phyloP scores from a whole-genome alignment of 2,329 filamentous ascomycete genomes.

The Sordariomycetes sp. region DNA sequence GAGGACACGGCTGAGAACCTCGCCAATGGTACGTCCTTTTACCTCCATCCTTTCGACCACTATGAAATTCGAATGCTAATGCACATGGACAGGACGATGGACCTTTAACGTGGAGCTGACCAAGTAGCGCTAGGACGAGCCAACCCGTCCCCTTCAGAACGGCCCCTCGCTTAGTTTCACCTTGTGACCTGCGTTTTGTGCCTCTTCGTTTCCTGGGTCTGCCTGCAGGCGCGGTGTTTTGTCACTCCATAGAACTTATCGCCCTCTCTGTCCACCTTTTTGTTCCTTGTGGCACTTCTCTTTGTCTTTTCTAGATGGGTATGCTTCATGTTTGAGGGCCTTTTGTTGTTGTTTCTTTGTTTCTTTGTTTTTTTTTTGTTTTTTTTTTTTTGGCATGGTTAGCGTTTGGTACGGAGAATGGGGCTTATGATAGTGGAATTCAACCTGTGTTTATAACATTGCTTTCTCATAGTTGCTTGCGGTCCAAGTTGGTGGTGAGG shows the following conservation, averaged over 20 bases:
- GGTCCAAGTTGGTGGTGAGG: no score
- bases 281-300: background rate
- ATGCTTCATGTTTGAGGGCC: background rate
- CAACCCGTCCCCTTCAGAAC: background rate
- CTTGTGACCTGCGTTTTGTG: background rate
- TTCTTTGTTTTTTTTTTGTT: background rate
- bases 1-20: conserved; percentile 90
- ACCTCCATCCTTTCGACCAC: background rate
- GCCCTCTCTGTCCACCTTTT: no score
- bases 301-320: background rate
- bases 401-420: background rate
- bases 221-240: no score
- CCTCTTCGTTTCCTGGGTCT: no score
- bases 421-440: background rate
- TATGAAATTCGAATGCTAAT: background rate
- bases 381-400: background rate
- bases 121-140: background rate
- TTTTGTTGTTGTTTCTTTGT: background rate
- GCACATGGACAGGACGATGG: background rate
- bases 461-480: no score
- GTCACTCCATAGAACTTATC: no score
- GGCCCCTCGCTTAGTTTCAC: background rate
- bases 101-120: background rate
- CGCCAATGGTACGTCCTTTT: conserved; percentile 51
- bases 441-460: background rate